These are phyloP conservation scores for Linum usitatissimum DNA, from an alignment of 345 rosid species.

Conservation along the genomic window DNA sequence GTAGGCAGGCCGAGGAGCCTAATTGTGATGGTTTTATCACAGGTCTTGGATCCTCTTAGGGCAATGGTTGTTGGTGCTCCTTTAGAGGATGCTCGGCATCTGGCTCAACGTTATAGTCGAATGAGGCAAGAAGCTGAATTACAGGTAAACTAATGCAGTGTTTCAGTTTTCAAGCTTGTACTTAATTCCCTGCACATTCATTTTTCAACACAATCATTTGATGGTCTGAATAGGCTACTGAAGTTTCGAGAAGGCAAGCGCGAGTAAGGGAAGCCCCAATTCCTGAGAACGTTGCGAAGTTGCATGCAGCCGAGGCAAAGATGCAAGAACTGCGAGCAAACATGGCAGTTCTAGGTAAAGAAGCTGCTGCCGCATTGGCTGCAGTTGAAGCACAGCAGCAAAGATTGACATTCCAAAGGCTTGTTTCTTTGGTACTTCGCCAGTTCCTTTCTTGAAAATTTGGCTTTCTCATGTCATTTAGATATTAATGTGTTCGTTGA, in stretches of 20 bases:
- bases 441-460: not conserved
- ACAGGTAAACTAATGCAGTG: slow-evolving; percentile 40
- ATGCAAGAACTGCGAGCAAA: slow-evolving; percentile 81
- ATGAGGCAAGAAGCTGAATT: slow-evolving; percentile 98
- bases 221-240: slow-evolving; percentile 55
- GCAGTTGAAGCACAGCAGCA: slow-evolving; percentile 95
- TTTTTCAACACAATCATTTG: slow-evolving; percentile 14
- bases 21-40: slow-evolving; percentile 3
- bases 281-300: slow-evolving; percentile 84
- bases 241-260: slow-evolving; percentile 65
- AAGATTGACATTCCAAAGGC: slow-evolving; percentile 82
- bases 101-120: slow-evolving; percentile 94
- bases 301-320: slow-evolving; percentile 73
- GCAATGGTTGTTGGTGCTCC: slow-evolving; percentile 72
- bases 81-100: slow-evolving; percentile 91
- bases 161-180: slow-evolving; percentile 8
- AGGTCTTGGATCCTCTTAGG: slow-evolving; percentile 88
- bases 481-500: slow-evolving; percentile 6
- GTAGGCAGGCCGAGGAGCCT: no score
- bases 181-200: slow-evolving; percentile 13
- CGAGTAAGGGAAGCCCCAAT: slow-evolving; percentile 72
- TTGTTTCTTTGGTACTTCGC: slow-evolving; percentile 64
- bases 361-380: slow-evolving; percentile 92
- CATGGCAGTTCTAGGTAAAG: slow-evolving; percentile 95
- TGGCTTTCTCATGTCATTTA: slow-evolving; percentile 4